These are phyloP conservation scores for Gaultheria prostrata DNA, from an alignment of 148 eudicot species.

Conservation along the genomic window DNA sequence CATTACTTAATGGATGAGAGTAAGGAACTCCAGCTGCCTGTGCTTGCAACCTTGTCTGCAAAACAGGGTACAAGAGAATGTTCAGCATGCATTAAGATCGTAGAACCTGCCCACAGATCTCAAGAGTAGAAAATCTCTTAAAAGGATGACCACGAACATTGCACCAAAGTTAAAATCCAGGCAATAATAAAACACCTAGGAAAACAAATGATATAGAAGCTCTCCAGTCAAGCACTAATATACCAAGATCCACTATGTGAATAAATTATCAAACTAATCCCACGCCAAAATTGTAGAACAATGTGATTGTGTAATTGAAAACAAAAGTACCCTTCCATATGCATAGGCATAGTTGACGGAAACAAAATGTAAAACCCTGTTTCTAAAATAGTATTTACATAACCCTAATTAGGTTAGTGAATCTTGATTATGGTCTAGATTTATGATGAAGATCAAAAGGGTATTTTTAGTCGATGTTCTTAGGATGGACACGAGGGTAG, in stretches of 20 bases:
- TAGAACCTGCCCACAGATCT: neutral
- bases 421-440: too few species aligned
- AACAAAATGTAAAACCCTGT: too few species aligned
- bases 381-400: too few species aligned
- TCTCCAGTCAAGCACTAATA: neutral
- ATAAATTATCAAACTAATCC: neutral
- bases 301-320: neutral
- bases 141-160: neutral
- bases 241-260: neutral
- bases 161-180: neutral
- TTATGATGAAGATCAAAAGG: too few species aligned
- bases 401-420: too few species aligned
- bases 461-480: too few species aligned
- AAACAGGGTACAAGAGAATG: conserved; percentile 1
- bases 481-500: too few species aligned
- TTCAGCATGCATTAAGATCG: neutral
- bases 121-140: neutral
- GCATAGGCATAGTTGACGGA: neutral
- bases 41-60: conserved; percentile 96
- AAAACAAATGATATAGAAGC: neutral
- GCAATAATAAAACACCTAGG: neutral
- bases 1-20: conserved; percentile 81
- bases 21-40: conserved; percentile 94
- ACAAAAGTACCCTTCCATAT: neutral
- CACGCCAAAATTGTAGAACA: neutral